Percentiles rank a stretch among this genome's conserved stretches.
Conservation (phyloP, 163 green algal genomes). For the Scenedesmus sp. region DNA sequence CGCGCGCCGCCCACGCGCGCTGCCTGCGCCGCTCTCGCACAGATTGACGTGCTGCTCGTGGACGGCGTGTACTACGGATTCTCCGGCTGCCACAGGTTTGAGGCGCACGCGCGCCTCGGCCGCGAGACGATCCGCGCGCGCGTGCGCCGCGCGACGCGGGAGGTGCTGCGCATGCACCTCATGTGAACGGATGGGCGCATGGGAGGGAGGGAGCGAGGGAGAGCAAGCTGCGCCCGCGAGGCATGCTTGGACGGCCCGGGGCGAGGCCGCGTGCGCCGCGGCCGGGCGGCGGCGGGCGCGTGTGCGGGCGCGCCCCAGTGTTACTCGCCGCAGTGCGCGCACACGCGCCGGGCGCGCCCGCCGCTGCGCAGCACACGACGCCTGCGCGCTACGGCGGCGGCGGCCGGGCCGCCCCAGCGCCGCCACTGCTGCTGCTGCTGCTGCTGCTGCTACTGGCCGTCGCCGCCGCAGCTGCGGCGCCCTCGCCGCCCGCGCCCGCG, state of each 20-base stretch:
- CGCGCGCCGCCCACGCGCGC: not conserved
- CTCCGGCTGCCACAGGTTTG: conserved; percentile 83
- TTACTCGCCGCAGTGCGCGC: not conserved
- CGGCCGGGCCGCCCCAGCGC: too few species aligned
- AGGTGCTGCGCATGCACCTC: conserved; percentile 85
- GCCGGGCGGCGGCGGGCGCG: too few species aligned
- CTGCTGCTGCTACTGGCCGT: too few species aligned
- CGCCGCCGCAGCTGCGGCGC: too few species aligned
- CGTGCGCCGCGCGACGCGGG: conserved; percentile 80
- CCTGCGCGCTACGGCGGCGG: too few species aligned
- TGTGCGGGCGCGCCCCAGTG: not conserved
- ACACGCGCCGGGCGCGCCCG: too few species aligned
- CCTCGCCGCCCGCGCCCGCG: too few species aligned
- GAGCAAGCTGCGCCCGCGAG: too few species aligned
- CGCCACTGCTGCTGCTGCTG: too few species aligned
- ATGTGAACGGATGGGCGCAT: conserved; percentile 78
- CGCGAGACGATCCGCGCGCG: conserved; percentile 84
- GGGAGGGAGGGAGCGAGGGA: too few species aligned
- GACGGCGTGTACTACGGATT: conserved; percentile 93
- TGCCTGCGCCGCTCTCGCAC: not conserved
- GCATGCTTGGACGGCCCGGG: not conserved
- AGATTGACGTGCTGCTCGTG: conserved; percentile 85
- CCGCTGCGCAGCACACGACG: too few species aligned
- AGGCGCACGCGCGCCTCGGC: conserved; percentile 86
- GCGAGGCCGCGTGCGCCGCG: not conserved